Conservation (phyloP, 2,329 filamentous ascomycete species). For the Diaporthe sp. region DNA sequence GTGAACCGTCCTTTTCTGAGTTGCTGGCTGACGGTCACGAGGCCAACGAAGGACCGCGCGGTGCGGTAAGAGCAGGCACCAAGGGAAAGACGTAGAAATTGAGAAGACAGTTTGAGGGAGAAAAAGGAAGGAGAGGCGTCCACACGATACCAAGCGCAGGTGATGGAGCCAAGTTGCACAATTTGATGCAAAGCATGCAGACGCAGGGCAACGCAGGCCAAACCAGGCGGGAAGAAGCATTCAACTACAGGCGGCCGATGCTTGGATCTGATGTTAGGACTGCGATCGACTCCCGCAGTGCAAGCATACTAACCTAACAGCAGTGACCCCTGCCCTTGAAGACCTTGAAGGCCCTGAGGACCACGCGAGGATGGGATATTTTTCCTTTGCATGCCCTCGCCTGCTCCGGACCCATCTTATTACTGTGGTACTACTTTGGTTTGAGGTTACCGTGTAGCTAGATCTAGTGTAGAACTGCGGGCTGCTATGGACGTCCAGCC, state of each 20-base stretch:
- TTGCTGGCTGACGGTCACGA: background rate
- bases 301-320: background rate
- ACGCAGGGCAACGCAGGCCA: background rate
- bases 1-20: background rate
- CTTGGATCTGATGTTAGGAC: constrained; percentile 20
- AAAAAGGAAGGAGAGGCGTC: background rate
- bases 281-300: constrained; percentile 21
- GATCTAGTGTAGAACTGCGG: background rate
- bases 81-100: background rate
- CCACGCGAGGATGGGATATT: constrained; percentile 1
- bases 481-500: background rate
- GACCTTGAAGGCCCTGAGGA: background rate
- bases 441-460: constrained; percentile 3
- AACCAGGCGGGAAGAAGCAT: background rate
- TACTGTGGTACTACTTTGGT: too few relatives aligned
- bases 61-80: background rate
- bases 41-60: background rate
- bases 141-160: background rate
- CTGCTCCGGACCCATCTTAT: background rate
- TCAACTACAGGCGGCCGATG: constrained; percentile 9
- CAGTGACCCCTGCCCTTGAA: background rate
- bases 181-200: constrained; percentile 13
- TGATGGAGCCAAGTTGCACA: constrained; percentile 15
- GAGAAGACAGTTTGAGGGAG: background rate
- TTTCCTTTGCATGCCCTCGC: background rate